Percentiles rank a stretch among this genome's conserved stretches.
These are phyloP conservation scores for Pseudomicrostroma phylloplanum DNA, from an alignment of 1,284 basidiomycete genomes.

Conservation along the genomic window DNA sequence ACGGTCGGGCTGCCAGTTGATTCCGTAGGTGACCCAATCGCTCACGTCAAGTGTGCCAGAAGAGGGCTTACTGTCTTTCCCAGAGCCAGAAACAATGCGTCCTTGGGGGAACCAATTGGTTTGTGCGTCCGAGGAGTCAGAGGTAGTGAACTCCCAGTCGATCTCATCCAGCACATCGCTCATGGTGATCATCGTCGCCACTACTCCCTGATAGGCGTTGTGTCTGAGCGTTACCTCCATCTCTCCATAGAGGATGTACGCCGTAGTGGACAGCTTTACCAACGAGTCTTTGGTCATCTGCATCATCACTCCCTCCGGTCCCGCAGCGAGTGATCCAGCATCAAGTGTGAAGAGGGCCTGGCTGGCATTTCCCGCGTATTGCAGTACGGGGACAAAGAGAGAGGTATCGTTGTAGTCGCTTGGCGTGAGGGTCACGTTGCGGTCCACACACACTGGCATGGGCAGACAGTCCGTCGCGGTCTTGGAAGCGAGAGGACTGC, in stretches of 20 bases:
- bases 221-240: conserved; percentile 35
- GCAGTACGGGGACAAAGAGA: conserved; percentile 36
- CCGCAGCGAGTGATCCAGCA: conserved; percentile 31
- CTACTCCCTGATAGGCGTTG: conserved; percentile 30
- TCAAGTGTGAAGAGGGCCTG: conserved; percentile 37
- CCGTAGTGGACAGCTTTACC: conserved; percentile 39
- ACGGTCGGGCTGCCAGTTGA: conserved; percentile 35
- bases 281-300: conserved; percentile 27
- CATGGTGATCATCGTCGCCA: conserved; percentile 39
- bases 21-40: conserved; percentile 36
- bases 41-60: conserved; percentile 12
- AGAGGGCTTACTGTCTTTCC: neutral
- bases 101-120: conserved; percentile 37
- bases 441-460: conserved; percentile 34
- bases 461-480: conserved; percentile 33
- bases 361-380: conserved; percentile 36
- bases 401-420: conserved; percentile 28
- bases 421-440: conserved; percentile 25
- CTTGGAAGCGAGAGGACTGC: conserved; percentile 33
- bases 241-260: conserved; percentile 42
- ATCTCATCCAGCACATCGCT: conserved; percentile 37
- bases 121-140: conserved; percentile 16
- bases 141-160: conserved; percentile 34
- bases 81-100: conserved; percentile 11
- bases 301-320: conserved; percentile 39